phyloP scores from a whole-genome alignment of 306 rosid species.

The Casuarina glauca region DNA sequence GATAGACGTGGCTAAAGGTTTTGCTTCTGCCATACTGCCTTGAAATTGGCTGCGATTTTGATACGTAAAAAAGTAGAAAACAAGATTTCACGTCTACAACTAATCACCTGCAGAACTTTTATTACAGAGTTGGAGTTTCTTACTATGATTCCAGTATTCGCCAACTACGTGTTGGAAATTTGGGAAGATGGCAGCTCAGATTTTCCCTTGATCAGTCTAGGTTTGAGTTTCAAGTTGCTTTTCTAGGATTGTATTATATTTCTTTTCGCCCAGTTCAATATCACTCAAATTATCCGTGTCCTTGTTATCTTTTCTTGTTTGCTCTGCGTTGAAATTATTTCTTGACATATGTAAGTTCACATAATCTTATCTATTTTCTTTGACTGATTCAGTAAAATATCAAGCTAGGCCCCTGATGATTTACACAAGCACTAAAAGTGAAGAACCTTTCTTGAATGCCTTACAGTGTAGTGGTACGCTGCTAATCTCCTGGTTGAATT shows the following conservation, averaged over 20 bases:
- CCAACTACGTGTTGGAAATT: conserved; percentile 88
- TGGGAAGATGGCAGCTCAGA: conserved; percentile 88
- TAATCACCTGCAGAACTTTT: conserved; percentile 23
- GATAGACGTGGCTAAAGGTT: conserved; percentile 17
- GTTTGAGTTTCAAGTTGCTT: conserved; percentile 47
- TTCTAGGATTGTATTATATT: conserved; percentile 23
- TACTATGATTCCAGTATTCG: conserved; percentile 87
- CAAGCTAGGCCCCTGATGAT: conserved; percentile 87
- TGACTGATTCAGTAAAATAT: conserved; percentile 71
- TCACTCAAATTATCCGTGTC: neutral
- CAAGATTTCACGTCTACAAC: neutral
- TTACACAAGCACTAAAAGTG: conserved; percentile 88
- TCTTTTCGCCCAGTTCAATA: conserved; percentile 16
- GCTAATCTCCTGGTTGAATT: conserved; percentile 23
- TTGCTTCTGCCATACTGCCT: conserved; percentile 12
- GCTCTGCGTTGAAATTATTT: neutral
- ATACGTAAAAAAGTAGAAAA: neutral
- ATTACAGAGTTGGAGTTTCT: conserved; percentile 83
- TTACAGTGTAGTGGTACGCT: conserved; percentile 78
- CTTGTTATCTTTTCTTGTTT: neutral
- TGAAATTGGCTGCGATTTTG: neutral
- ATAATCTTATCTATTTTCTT: conserved; percentile 17
- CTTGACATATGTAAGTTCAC: conserved; percentile 3
- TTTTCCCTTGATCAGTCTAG: conserved; percentile 81
- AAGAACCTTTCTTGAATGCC: conserved; percentile 86